Percentiles rank a stretch among this genome's conserved stretches.
Evolutionary conservation across 2,329 filamentous ascomycete species (phyloP).

Genomic region (Aspergillus arachidicola): DNA sequence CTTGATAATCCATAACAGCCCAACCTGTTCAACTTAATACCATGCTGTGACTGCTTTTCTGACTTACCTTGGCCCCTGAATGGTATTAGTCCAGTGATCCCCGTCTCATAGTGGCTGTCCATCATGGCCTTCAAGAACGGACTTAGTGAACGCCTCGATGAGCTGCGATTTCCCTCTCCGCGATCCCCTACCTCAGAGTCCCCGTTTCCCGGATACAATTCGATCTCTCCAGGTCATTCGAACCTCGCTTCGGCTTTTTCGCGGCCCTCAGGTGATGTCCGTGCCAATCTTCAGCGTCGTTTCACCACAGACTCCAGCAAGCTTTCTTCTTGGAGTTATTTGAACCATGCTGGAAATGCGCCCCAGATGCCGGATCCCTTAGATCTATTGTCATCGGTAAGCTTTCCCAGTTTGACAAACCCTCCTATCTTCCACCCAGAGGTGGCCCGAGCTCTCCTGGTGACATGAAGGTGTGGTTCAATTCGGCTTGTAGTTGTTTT

Average conservation of each 20-base stretch:
- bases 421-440: background rate
- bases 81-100: conserved; percentile 35
- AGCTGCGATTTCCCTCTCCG: conserved; percentile 75
- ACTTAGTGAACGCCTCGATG: conserved; percentile 71
- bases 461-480: background rate
- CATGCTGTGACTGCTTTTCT: conserved; percentile 25
- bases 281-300: conserved; percentile 79
- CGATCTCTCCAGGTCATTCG: conserved; percentile 69
- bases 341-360: conserved; percentile 54
- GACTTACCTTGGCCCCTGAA: conserved; percentile 26
- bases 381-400: conserved; percentile 58
- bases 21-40: conserved; percentile 11
- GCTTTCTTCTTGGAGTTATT: conserved; percentile 71
- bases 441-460: background rate
- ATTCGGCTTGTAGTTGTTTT: background rate
- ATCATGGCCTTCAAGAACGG: conserved; percentile 67
- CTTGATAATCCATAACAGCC: conserved; percentile 14
- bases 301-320: conserved; percentile 92
- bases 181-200: conserved; percentile 77
- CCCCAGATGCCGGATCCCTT: conserved; percentile 56
- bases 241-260: conserved; percentile 62
- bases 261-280: conserved; percentile 65
- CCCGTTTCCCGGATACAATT: conserved; percentile 72
- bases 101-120: conserved; percentile 28
- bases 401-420: conserved; percentile 25